A percentile compares a stretch with the other conserved stretches of the same genome.
Conservation (phyloP, 331 rosid species). For the Rosa hybrid region DNA sequence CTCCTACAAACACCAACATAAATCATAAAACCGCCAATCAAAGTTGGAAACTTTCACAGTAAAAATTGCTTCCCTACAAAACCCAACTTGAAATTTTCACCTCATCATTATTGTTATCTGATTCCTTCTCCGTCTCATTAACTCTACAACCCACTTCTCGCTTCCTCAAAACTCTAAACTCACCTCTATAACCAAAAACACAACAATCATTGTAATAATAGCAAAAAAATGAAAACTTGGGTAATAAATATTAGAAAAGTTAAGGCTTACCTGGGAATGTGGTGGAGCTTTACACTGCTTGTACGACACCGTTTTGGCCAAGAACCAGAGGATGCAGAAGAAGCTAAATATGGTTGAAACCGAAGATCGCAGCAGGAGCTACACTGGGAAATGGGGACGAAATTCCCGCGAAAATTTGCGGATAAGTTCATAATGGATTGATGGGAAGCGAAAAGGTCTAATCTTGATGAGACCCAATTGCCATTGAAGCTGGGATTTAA, state of each 20-base stretch:
- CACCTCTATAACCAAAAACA: slow-evolving; percentile 1
- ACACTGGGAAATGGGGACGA: slow-evolving; percentile 53
- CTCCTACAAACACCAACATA: slow-evolving; percentile 37
- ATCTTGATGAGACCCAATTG: slow-evolving; percentile 41
- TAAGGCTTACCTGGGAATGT: slow-evolving; percentile 43
- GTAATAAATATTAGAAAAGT: neutral
- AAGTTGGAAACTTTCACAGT: neutral
- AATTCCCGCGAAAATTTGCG: slow-evolving; percentile 54
- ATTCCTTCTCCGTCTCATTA: slow-evolving; percentile 55
- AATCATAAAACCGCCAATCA: slow-evolving; percentile 1
- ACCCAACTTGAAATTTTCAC: slow-evolving; percentile 25
- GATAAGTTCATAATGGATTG: slow-evolving; percentile 50
- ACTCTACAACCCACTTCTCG: slow-evolving; percentile 59
- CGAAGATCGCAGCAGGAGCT: slow-evolving; percentile 68
- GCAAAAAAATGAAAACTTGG: slow-evolving; percentile 8
- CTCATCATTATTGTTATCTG: slow-evolving; percentile 63
- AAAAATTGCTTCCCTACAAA: neutral
- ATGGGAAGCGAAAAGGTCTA: slow-evolving; percentile 26
- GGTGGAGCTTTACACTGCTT: slow-evolving; percentile 37
- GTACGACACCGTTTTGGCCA: slow-evolving; percentile 30
- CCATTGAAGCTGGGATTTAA: slow-evolving; percentile 42
- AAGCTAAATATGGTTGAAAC: slow-evolving; percentile 44
- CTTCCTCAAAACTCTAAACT: slow-evolving; percentile 33
- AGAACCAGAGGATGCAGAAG: slow-evolving; percentile 22
- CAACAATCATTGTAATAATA: neutral